Percentiles rank a stretch among this genome's conserved stretches.
Conservation (phyloP, 2,329 filamentous ascomycete species). For the Magnaporthiopsis rhizophila region DNA sequence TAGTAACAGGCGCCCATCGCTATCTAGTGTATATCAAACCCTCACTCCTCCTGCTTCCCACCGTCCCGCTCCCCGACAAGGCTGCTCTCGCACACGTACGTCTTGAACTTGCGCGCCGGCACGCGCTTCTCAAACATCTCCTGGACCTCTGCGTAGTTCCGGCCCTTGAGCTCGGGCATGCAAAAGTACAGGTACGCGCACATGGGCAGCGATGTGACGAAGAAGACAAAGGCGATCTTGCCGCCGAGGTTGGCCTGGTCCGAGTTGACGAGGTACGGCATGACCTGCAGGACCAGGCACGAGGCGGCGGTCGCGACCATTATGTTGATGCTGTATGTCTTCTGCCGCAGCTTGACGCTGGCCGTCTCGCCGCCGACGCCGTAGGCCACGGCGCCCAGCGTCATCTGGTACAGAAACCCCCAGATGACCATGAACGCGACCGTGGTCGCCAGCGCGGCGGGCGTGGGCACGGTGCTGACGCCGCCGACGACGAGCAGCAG, state of each 20-base stretch:
- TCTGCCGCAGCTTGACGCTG: constrained; percentile 21
- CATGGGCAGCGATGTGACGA: constrained; percentile 20
- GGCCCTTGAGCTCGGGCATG: constrained; percentile 17
- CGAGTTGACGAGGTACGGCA: constrained; percentile 23
- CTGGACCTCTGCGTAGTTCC: constrained; percentile 14
- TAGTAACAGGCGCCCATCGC: background rate
- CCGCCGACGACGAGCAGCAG: constrained; percentile 23
- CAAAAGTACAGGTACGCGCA: constrained; percentile 17
- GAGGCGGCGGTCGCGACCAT: constrained; percentile 22
- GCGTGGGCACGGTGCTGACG: constrained; percentile 20
- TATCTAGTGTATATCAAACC: background rate
- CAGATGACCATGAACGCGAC: constrained; percentile 22
- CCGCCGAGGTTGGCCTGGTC: constrained; percentile 23
- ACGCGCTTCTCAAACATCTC: constrained; percentile 15
- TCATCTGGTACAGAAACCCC: constrained; percentile 21
- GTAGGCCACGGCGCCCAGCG: constrained; percentile 22
- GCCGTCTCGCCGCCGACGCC: constrained; percentile 23
- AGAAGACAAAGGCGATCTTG: constrained; percentile 25
- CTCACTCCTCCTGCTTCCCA: background rate
- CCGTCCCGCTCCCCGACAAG: background rate
- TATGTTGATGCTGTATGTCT: constrained; percentile 26
- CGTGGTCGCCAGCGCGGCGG: constrained; percentile 15
- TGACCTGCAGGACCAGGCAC: constrained; percentile 21
- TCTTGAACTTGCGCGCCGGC: constrained; percentile 11
- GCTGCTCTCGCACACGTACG: background rate